A percentile compares a stretch with the other conserved stretches of the same genome.
Conservation (phyloP, 768 basidiomycete genomes). For the Phylloporus rhodoxanthus region DNA sequence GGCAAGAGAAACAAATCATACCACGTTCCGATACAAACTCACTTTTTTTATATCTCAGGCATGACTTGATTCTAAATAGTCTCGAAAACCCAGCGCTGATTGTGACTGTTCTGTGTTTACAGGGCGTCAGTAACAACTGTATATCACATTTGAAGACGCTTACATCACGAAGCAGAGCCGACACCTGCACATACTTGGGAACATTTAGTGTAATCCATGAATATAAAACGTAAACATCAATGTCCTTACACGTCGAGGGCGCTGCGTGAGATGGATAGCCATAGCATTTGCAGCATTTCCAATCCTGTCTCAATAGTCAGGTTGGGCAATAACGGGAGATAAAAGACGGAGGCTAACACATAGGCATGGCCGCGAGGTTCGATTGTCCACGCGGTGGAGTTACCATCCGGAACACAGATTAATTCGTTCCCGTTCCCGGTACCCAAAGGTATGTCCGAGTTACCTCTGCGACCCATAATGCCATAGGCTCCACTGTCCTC, state of each 20-base stretch:
- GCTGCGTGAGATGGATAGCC: not conserved
- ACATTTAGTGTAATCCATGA: not conserved
- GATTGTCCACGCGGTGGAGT: not conserved
- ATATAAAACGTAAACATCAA: not conserved
- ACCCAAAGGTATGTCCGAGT: not conserved
- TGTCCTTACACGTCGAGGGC: slow-evolving; percentile 1
- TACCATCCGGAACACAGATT: not conserved
- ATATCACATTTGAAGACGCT: not conserved
- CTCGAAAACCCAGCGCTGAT: slow-evolving; percentile 10
- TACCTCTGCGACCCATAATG: not conserved
- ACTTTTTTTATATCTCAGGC: not conserved
- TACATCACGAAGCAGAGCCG: slow-evolving; percentile 1
- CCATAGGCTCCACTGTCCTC: not conserved
- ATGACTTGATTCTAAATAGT: not conserved
- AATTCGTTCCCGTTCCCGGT: not conserved
- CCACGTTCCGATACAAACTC: no score
- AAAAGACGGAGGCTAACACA: not conserved
- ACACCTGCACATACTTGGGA: not conserved
- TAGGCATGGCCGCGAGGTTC: not conserved
- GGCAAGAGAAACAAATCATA: no score
- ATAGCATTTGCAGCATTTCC: slow-evolving; percentile 7
- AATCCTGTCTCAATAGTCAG: not conserved
- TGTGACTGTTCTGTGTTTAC: slow-evolving; percentile 1
- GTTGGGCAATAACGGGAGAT: no score
- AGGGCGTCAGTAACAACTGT: not conserved